Conservation (phyloP, 805 yeast genomes). For the Candida loeiensis region DNA sequence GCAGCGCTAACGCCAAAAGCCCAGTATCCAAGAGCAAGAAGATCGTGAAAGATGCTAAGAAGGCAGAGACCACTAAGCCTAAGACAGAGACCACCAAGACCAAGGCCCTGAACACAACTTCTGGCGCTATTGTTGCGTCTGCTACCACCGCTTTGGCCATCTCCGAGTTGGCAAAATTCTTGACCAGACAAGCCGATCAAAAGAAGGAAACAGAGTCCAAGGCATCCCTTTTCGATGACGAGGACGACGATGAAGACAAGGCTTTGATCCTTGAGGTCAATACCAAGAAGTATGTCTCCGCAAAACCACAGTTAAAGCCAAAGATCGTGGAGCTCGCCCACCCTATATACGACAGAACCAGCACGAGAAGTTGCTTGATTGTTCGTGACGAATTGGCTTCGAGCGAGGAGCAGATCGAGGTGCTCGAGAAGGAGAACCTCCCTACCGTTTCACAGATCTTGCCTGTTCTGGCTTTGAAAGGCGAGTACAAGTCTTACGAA, state of each 20-base stretch:
- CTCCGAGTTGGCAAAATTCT: conserved; percentile 61
- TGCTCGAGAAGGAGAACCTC: conserved; percentile 45
- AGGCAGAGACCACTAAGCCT: no score
- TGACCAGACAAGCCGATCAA: conserved; percentile 28
- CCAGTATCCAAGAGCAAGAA: conserved; percentile 9
- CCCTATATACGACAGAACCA: conserved; percentile 37
- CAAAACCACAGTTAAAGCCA: conserved; percentile 58
- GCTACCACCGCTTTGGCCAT: conserved; percentile 45
- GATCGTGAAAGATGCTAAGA: conserved; percentile 5
- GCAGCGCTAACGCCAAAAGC: conserved; percentile 1
- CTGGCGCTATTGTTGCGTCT: conserved; percentile 7
- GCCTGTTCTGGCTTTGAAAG: conserved; percentile 71
- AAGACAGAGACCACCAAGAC: no score
- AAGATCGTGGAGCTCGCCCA: conserved; percentile 45
- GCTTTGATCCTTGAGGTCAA: conserved; percentile 59
- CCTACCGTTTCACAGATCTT: conserved; percentile 54
- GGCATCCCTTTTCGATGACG: conserved; percentile 48
- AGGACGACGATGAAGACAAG: conserved; percentile 48
- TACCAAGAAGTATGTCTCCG: conserved; percentile 60
- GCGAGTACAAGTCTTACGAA: conserved; percentile 84
- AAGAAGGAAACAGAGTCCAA: conserved; percentile 22
- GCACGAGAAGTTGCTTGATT: conserved; percentile 57
- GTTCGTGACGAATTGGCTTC: conserved; percentile 59
- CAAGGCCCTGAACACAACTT: background rate
- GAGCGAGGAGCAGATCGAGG: conserved; percentile 39